Percentiles rank a stretch among this genome's conserved stretches.
phyloP scores from a whole-genome alignment of 192 early-diverging fungal species.

The Fimicolochytrium jonesii region DNA sequence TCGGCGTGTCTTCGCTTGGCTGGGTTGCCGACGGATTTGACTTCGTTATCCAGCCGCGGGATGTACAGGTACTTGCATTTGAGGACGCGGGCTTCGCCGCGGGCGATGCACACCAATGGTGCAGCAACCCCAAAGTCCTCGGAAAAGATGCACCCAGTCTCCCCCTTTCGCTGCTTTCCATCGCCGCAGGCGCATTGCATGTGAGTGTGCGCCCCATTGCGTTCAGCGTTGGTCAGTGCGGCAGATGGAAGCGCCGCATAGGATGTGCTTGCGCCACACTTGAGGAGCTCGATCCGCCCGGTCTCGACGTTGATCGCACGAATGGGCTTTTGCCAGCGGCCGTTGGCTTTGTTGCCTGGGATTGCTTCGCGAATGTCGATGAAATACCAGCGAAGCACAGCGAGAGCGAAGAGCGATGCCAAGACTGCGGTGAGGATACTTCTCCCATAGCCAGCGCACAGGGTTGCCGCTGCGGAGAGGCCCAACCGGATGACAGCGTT shows the following conservation, averaged over 20 bases:
- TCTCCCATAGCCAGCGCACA: conserved; percentile 4
- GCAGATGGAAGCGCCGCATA: conserved; percentile 5
- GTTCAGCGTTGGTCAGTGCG: neutral
- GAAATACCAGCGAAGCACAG: neutral
- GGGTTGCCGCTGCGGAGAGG: neutral
- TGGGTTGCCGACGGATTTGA: neutral
- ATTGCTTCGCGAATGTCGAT: neutral
- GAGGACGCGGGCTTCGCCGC: neutral
- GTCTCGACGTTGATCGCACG: neutral
- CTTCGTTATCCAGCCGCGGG: neutral
- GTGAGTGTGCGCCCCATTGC: neutral
- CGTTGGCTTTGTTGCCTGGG: neutral
- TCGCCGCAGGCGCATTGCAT: neutral
- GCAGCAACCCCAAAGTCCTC: neutral
- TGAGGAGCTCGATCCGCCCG: neutral
- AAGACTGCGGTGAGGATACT: neutral
- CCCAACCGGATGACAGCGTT: neutral
- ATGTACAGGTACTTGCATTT: conserved; percentile 3
- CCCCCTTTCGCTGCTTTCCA: neutral
- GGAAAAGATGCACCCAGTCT: neutral
- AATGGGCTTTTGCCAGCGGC: neutral
- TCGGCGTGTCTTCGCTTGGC: neutral
- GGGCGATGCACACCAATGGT: conserved; percentile 1
- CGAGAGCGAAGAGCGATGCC: neutral
- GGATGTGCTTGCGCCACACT: neutral